phyloP scores from a whole-genome alignment of 1,284 basidiomycete species.

The Vanrija humicola region DNA sequence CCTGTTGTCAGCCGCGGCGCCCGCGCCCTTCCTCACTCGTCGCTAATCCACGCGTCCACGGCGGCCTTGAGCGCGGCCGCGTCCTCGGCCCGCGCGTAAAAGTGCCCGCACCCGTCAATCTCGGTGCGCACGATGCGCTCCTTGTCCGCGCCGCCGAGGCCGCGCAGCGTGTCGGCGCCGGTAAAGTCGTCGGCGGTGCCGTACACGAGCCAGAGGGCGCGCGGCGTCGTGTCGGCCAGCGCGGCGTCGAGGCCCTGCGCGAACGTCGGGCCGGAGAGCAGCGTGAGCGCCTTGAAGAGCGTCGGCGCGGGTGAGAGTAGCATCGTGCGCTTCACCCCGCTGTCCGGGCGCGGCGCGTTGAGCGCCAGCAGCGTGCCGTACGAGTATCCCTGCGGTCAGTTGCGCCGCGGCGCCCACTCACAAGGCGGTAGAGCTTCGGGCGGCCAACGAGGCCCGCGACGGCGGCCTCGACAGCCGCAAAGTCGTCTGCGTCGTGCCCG shows the following conservation, averaged over 20 bases:
- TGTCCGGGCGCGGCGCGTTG: slow-evolving; percentile 17
- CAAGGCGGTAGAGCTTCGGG: slow-evolving; percentile 9
- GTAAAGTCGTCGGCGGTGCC: slow-evolving; percentile 40
- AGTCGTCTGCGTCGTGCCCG: slow-evolving; percentile 28
- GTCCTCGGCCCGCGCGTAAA: slow-evolving; percentile 25
- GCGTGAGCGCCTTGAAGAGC: slow-evolving; percentile 27
- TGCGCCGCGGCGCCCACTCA: background rate
- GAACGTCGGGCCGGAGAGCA: slow-evolving; percentile 27
- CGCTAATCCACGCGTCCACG: slow-evolving; percentile 24
- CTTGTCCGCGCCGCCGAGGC: slow-evolving; percentile 8
- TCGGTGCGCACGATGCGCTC: slow-evolving; percentile 16
- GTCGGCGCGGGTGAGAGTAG: slow-evolving; percentile 38
- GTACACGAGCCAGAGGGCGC: slow-evolving; percentile 25
- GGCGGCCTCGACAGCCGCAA: slow-evolving; percentile 29
- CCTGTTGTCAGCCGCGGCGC: no score
- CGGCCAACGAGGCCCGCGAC: slow-evolving; percentile 17
- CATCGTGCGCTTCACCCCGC: slow-evolving; percentile 15
- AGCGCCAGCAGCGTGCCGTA: slow-evolving; percentile 33
- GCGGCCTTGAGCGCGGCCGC: slow-evolving; percentile 18
- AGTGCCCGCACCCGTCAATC: slow-evolving; percentile 37
- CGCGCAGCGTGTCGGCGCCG: slow-evolving; percentile 13
- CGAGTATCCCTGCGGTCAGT: slow-evolving; percentile 40
- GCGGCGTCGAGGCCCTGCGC: slow-evolving; percentile 9
- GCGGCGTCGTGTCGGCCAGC: background rate
- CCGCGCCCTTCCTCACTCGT: background rate